Base-by-base conservation (phyloP, 139 green algal genomes). In the Astrephomene gubernaculifera region DNA sequence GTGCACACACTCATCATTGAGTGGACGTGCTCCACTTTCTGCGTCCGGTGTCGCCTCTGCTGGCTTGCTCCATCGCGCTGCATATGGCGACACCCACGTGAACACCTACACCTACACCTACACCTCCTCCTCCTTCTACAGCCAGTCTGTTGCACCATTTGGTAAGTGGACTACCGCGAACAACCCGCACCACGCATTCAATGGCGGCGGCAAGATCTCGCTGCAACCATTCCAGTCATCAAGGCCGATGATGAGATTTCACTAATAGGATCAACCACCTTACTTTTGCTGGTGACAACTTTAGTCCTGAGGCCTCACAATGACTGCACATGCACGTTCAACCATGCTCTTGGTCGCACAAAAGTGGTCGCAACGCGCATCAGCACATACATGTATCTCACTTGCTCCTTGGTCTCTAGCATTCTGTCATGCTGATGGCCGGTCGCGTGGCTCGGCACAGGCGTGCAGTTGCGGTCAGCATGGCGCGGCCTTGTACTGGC, bases 211-310 rank as follows among this genome's bases (percentile, higher is more conserved):
- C 49, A 57, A 25, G 49, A 57, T 17, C 49, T 25, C 17, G 14
- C 49, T 57, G 49, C 49, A 57, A 12, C 49, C 49, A n/a, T n/a
- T n/a, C n/a, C n/a, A n/a, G n/a, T n/a, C n/a, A n/a, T 17, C 49
- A 22, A 41, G 63, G 63, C 70, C 70, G 41, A 60, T 78, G 70
- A 78, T 61, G 70, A 78, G 45, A 49, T 49, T 31, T 27, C n/a
- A 78, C 70, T 78, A 78, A 78, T 41, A 75, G 70, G 70, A 78
- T 78, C 70, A 78, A 78, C 70, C 70, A 78, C 41, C 70, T 43
- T 27, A 78, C 70, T 7, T 38, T 78, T 39, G n/a, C 68, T 75
- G 70, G 70, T 61, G 70, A 78, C 31, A 61, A 60, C 24, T 61
- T 61, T 76, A 72, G 41, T 76, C 60, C 69, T 76, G 69, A 76